phyloP scores from a whole-genome alignment of 768 basidiomycete genomes.

The Tulasnella sp. region DNA sequence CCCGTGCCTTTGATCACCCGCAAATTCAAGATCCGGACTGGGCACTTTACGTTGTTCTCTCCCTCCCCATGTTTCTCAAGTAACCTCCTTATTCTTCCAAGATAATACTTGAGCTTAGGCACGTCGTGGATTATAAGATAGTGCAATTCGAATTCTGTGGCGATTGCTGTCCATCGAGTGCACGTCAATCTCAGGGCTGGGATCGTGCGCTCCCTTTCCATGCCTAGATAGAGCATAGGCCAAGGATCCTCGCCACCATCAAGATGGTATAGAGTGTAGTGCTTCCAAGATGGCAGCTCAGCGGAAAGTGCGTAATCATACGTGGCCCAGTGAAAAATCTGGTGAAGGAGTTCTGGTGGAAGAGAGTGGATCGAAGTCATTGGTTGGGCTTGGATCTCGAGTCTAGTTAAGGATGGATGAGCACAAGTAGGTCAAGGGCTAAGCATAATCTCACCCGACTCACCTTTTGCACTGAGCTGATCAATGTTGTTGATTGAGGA shows the following conservation, averaged over 20 bases:
- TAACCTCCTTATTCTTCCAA: not conserved
- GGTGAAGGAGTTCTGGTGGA: not conserved
- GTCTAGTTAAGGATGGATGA: too few species aligned
- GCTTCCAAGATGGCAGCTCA: not conserved
- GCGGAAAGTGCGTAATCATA: not conserved
- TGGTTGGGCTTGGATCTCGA: not conserved
- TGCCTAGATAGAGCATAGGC: not conserved
- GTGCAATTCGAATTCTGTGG: not conserved
- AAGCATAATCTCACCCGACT: too few species aligned
- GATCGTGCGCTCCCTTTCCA: not conserved
- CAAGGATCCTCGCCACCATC: not conserved
- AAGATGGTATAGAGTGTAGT: not conserved
- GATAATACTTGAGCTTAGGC: not conserved
- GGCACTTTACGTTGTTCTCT: not conserved
- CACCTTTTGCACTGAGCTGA: too few species aligned
- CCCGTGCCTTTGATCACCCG: not conserved
- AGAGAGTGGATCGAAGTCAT: not conserved
- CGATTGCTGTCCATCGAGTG: not conserved
- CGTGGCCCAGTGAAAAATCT: not conserved
- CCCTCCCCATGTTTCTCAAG: not conserved
- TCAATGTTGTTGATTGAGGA: too few species aligned
- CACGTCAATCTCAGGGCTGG: not conserved
- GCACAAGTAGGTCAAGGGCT: too few species aligned
- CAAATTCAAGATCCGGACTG: not conserved
- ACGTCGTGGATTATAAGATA: not conserved